phyloP scores from a whole-genome alignment of 495 filamentous ascomycete species.

The Talaromyces trachyspermus region DNA sequence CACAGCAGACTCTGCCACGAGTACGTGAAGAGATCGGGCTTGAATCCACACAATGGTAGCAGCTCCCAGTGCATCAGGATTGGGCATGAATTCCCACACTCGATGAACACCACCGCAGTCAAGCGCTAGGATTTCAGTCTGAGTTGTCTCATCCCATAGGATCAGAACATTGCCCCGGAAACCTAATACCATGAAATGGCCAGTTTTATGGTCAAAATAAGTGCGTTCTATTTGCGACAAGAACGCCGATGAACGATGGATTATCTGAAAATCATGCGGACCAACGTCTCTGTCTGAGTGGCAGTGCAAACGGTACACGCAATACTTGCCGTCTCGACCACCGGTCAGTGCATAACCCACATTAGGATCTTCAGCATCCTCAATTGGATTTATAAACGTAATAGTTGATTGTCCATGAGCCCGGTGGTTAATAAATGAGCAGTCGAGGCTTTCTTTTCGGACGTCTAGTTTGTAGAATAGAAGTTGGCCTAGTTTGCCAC shows the following conservation, averaged over 20 bases:
- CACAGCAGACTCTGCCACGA: constrained; percentile 38
- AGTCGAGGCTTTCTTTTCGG: constrained; percentile 13
- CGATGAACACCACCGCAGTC: constrained; percentile 81
- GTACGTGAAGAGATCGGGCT: constrained; percentile 29
- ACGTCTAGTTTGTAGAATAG: constrained; percentile 39
- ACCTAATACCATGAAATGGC: constrained; percentile 64
- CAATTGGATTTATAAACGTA: constrained; percentile 48
- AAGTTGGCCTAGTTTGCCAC: constrained; percentile 57
- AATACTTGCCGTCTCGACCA: constrained; percentile 67
- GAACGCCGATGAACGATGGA: constrained; percentile 51
- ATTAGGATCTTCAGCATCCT: constrained; percentile 15
- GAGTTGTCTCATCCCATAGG: constrained; percentile 63
- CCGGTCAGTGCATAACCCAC: constrained; percentile 47
- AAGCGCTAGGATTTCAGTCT: constrained; percentile 57
- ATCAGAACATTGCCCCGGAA: constrained; percentile 74
- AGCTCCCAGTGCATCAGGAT: constrained; percentile 15
- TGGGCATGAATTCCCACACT: constrained; percentile 51
- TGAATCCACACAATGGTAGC: constrained; percentile 48
- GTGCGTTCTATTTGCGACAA: constrained; percentile 63
- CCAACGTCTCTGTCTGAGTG: neutral
- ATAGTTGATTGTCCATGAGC: constrained; percentile 61
- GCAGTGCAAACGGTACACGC: constrained; percentile 38
- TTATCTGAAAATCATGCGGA: constrained; percentile 27
- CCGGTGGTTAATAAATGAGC: constrained; percentile 18
- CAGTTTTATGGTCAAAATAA: constrained; percentile 40